Evolutionary conservation across 1,284 basidiomycete species (phyloP), one percentile per base, ranked within the genome.

Genomic region (Heliocybe sulcata): DNA sequence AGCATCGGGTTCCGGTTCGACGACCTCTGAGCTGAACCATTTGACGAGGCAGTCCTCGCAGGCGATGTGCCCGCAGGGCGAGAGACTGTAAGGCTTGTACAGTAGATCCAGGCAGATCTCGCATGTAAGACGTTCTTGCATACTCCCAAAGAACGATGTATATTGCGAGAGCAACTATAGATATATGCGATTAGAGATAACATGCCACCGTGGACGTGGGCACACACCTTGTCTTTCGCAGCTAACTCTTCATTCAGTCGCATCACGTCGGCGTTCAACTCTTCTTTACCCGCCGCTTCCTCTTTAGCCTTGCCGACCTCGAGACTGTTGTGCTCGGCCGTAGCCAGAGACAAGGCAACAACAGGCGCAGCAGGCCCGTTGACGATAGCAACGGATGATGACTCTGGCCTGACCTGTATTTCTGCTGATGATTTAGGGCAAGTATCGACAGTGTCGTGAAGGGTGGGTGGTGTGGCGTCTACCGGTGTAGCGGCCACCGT

Each of bases 81-180:
- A 74, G 16, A 90, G 76, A 0, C 84, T 79, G 60, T 81, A 89
- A 0, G 87, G 87, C 59, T 79, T 79, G 64, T 85, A 73, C 66
- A 90, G 74, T 22, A 85, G 70, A 60, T 88, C 86, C 29, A 89
- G 72, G 63, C 88, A 90, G 55, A 90, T 83, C 65, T 88, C 83
- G 59, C 87, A 90, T 6, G 79, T 84, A 20, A 87, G 67, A 0
- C 81, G 76, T 57, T 85, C 79, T 68, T 50, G 72, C 72, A 53
- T 12, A 6, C 22, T 6, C 12, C 23, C 22, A 3, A 49, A n/a
- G 23, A 49, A 16, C 14, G 47, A 26, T 26, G 22, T 29, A 22
- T 49, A 22, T 26, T 25, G 22, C 4, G 47, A 49, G 4, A 52
- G 47, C 11, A 49, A 29, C 12, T 25, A 16, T 20, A 35, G 25